Conservation (phyloP, 2,329 filamentous ascomycete genomes). For the Cercospora sp. region DNA sequence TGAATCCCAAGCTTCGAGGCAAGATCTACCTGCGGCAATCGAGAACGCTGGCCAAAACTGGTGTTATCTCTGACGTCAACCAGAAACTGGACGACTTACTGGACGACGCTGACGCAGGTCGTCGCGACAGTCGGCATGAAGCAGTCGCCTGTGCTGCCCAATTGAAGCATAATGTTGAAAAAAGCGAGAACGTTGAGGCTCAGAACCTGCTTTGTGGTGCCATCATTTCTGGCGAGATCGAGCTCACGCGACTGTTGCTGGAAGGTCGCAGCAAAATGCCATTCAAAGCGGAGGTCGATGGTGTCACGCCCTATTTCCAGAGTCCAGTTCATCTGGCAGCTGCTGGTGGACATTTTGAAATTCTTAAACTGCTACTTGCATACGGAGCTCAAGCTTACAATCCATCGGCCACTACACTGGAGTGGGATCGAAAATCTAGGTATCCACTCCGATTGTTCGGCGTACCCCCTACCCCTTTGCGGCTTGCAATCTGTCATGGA, state of each 20-base stretch:
- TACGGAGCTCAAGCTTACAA: not conserved
- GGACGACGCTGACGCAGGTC: not conserved
- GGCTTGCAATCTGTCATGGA: not conserved
- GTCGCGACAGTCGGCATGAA: not conserved
- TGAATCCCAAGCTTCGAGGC: constrained; percentile 1
- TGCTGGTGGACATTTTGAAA: not conserved
- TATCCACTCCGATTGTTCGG: not conserved
- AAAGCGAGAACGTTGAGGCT: not conserved
- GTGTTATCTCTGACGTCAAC: not conserved
- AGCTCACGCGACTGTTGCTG: not conserved
- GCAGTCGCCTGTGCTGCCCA: not conserved
- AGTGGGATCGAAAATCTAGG: not conserved
- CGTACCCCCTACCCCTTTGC: not conserved
- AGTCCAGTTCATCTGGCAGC: constrained; percentile 10
- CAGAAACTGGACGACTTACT: not conserved
- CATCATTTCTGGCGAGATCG: not conserved
- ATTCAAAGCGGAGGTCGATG: not conserved
- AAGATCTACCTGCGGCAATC: not conserved
- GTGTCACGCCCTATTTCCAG: constrained; percentile 5
- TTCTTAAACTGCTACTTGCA: constrained; percentile 3
- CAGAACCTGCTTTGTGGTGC: constrained; percentile 14
- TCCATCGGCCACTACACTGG: too few relatives aligned
- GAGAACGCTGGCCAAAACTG: not conserved
- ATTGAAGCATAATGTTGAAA: not conserved
- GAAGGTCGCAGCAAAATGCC: not conserved